Conservation (phyloP, 73 alveolate species). For the Durusdinium trenchii region DNA sequence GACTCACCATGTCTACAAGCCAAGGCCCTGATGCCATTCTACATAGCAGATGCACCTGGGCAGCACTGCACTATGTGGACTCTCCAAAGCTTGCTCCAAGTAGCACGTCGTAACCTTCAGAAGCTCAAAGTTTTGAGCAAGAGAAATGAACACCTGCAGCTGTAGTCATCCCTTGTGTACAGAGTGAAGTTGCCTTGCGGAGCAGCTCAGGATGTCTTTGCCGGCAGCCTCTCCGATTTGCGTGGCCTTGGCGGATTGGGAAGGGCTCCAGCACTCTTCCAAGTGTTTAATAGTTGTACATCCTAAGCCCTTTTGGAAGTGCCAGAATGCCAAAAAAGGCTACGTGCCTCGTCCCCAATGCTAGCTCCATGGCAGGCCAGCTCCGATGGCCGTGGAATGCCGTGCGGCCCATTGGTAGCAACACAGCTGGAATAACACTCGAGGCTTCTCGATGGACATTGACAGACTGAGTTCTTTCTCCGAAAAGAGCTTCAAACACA, state of each 20-base stretch:
- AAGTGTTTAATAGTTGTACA: too few species aligned
- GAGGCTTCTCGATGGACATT: too few species aligned
- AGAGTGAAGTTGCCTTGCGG: neutral
- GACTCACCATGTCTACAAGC: too few species aligned
- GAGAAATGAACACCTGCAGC: neutral
- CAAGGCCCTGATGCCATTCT: constrained; percentile 37
- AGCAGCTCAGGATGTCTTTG: neutral
- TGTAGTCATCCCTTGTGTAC: neutral
- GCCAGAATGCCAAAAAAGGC: neutral
- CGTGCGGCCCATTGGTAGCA: constrained; percentile 17
- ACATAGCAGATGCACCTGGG: constrained; percentile 37
- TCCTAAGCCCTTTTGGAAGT: neutral
- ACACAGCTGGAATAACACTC: neutral
- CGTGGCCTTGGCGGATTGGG: neutral
- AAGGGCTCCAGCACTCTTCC: too few species aligned
- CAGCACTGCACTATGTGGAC: neutral
- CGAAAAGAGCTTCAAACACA: too few species aligned
- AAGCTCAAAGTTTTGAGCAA: neutral
- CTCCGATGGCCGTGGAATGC: constrained; percentile 64
- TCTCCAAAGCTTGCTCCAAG: neutral
- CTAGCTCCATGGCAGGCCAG: constrained; percentile 1
- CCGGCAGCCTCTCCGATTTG: constrained; percentile 37
- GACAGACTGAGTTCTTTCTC: too few species aligned
- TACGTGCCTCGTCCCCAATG: neutral
- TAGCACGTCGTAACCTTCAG: neutral